Percentiles rank a stretch among this genome's conserved stretches.
Conservation (phyloP, 805 yeast genomes). For the Kurtzmaniella fragi region DNA sequence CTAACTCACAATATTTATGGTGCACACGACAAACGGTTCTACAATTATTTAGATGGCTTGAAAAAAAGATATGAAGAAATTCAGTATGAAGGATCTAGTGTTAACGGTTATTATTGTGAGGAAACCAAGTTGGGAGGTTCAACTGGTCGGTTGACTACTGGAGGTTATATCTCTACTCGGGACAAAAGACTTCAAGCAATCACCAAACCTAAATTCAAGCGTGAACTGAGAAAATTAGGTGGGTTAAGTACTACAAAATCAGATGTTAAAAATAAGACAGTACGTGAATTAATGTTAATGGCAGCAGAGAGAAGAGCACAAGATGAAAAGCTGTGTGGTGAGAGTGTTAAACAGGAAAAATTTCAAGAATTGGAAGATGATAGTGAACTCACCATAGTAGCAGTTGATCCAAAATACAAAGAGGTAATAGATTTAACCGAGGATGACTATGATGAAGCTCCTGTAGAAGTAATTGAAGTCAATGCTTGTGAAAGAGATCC, state of each 20-base stretch:
- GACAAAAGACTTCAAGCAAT: conserved; percentile 39
- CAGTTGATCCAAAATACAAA: conserved; percentile 11
- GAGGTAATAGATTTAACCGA: conserved; percentile 13
- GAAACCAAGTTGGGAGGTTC: conserved; percentile 42
- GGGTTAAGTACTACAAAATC: conserved; percentile 2
- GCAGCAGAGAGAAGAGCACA: conserved; percentile 61
- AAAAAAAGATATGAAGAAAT: conserved; percentile 44
- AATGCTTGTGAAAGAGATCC: conserved; percentile 15
- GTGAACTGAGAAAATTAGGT: conserved; percentile 34
- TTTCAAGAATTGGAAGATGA: conserved; percentile 37
- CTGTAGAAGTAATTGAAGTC: conserved; percentile 14
- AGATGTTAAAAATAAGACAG: conserved; percentile 5
- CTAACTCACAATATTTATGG: conserved; percentile 76
- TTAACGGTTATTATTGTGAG: conserved; percentile 42
- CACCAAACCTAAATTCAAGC: conserved; percentile 33
- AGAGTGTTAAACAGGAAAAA: conserved; percentile 12
- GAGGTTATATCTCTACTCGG: conserved; percentile 16
- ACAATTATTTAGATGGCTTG: conserved; percentile 57
- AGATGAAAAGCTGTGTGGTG: conserved; percentile 48
- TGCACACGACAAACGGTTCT: conserved; percentile 74
- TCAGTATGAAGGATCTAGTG: conserved; percentile 35
- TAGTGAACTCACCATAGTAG: conserved; percentile 36
- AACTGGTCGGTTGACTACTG: not conserved
- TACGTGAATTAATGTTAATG: conserved; percentile 44
- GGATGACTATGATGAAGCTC: conserved; percentile 7